Evolutionary conservation across 352 stramenopile genomes (phyloP).

Genomic region (Phytophthora rubi): DNA sequence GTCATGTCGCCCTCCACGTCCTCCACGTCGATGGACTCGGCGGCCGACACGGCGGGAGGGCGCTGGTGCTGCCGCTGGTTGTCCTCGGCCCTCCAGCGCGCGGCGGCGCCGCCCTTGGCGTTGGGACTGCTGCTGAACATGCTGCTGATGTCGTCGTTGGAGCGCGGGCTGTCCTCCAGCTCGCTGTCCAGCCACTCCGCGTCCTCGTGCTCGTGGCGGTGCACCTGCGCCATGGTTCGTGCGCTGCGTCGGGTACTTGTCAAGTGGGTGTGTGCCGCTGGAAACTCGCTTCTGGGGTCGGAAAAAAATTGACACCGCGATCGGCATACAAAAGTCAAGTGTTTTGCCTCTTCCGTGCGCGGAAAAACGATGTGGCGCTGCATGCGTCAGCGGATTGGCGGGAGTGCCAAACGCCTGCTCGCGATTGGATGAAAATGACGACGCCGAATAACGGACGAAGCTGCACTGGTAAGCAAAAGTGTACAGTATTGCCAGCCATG

Average conservation of each 20-base stretch:
- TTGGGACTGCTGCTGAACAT: conserved; percentile 85
- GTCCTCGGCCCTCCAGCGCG: conserved; percentile 23
- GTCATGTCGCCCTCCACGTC: conserved; percentile 44
- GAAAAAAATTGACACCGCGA: conserved; percentile 7
- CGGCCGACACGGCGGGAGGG: conserved; percentile 45
- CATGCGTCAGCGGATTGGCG: conserved; percentile 19
- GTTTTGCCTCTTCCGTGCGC: conserved; percentile 25
- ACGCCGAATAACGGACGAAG: conserved; percentile 9
- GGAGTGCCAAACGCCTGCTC: background rate
- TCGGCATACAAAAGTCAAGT: conserved; percentile 32
- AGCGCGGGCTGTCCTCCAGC: conserved; percentile 72
- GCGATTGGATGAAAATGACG: conserved; percentile 35
- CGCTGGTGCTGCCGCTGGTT: conserved; percentile 31
- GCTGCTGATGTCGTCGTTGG: conserved; percentile 65
- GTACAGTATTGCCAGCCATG: conserved; percentile 32
- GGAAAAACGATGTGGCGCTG: conserved; percentile 17
- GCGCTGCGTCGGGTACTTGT: background rate
- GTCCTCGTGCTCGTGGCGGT: conserved; percentile 20
- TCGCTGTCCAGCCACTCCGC: conserved; percentile 80
- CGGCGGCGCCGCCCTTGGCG: conserved; percentile 23
- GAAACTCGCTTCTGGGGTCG: conserved; percentile 14
- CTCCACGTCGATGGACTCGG: conserved; percentile 50
- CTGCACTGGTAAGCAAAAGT: background rate
- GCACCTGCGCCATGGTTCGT: conserved; percentile 25
- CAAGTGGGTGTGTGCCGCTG: conserved; percentile 6